Evolutionary conservation across 2,329 filamentous ascomycete species (phyloP).

Genomic region (Botrytis squamosa): DNA sequence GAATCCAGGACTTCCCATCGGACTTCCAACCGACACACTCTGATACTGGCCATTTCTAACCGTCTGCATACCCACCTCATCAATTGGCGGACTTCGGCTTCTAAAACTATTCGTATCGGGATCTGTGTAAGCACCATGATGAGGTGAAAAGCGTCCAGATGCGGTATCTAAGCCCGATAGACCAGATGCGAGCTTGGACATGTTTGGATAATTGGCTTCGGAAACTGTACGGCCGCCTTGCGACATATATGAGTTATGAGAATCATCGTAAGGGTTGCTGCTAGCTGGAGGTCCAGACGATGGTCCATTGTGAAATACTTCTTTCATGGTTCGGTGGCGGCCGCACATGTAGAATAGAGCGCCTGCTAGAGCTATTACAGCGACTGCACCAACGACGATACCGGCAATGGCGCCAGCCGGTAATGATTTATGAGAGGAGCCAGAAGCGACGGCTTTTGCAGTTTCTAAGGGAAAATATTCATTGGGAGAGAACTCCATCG

Average conservation of each 20-base stretch:
- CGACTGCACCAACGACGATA: constrained; percentile 50
- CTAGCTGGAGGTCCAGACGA: constrained; percentile 4
- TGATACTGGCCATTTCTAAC: constrained; percentile 21
- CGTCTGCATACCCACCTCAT: constrained; percentile 17
- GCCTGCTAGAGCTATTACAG: constrained; percentile 45
- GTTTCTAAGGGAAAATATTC: constrained; percentile 54
- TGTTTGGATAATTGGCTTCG: constrained; percentile 32
- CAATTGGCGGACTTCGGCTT: constrained; percentile 18
- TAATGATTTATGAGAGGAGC: constrained; percentile 29
- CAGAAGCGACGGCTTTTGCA: not conserved
- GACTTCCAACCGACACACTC: constrained; percentile 16
- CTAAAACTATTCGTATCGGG: constrained; percentile 19
- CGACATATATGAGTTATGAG: constrained; percentile 31
- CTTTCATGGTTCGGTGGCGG: constrained; percentile 27
- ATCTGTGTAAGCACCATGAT: constrained; percentile 12
- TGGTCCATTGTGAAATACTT: constrained; percentile 19
- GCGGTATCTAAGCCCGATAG: constrained; percentile 6
- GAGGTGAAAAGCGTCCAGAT: constrained; percentile 15
- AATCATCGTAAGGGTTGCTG: not conserved
- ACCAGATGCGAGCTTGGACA: constrained; percentile 24
- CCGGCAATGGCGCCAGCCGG: constrained; percentile 56
- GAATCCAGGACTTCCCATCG: constrained; percentile 15
- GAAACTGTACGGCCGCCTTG: constrained; percentile 23
- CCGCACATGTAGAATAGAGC: constrained; percentile 50
- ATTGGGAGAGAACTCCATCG: constrained; percentile 55